These are phyloP conservation scores for Schizochytrium sp. DNA, from an alignment of 108 stramenopile genomes.

Conservation along the genomic window DNA sequence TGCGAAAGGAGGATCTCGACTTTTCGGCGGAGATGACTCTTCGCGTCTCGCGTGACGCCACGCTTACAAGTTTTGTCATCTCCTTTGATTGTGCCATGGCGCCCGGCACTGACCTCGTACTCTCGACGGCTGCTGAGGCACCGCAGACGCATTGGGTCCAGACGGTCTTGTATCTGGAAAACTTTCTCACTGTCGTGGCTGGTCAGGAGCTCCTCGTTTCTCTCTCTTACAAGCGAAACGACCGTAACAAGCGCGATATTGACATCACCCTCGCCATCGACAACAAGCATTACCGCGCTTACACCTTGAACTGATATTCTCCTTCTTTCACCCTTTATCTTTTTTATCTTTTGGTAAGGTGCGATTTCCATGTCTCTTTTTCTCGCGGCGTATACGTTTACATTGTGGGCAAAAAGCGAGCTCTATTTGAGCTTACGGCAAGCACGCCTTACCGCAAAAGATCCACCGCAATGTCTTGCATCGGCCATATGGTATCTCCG, in stretches of 20 bases:
- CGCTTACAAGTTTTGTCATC: slow-evolving; percentile 16
- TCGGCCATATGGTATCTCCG: background rate
- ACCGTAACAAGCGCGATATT: slow-evolving; percentile 21
- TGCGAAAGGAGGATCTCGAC: background rate
- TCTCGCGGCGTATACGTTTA: too few species aligned
- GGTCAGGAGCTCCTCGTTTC: background rate
- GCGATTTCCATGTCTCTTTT: too few species aligned
- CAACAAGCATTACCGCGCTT: background rate
- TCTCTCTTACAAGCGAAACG: slow-evolving; percentile 6
- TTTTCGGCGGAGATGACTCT: background rate
- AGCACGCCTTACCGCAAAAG: background rate
- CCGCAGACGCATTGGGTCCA: slow-evolving; percentile 26
- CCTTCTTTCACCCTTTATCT: too few species aligned
- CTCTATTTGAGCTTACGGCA: background rate
- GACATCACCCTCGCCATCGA: background rate
- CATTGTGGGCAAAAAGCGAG: too few species aligned
- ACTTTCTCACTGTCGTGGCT: slow-evolving; percentile 1
- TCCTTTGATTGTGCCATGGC: slow-evolving; percentile 25
- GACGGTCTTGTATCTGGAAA: background rate
- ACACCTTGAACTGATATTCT: background rate
- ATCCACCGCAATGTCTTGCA: slow-evolving; percentile 2
- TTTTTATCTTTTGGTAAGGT: too few species aligned
- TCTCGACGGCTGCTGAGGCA: slow-evolving; percentile 17
- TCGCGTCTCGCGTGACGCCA: background rate
- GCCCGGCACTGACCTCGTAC: background rate